phyloP scores from a whole-genome alignment of 1,139 yeast species.

The Fermentozyma sake region DNA sequence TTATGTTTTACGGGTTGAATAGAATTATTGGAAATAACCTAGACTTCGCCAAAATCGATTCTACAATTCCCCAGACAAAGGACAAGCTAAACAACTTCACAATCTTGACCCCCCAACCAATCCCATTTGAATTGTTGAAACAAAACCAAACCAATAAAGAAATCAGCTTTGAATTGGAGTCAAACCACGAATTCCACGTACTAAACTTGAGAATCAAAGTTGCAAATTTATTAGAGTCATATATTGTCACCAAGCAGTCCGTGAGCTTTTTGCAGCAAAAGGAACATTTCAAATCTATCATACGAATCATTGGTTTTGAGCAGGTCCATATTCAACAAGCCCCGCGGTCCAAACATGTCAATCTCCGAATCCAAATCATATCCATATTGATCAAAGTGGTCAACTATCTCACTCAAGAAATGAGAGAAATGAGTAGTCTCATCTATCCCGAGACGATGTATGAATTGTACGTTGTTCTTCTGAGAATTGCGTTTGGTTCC shows the following conservation, averaged over 20 bases:
- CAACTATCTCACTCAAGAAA: constrained; percentile 30
- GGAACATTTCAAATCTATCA: constrained; percentile 39
- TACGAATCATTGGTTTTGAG: constrained; percentile 47
- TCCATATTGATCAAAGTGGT: constrained; percentile 31
- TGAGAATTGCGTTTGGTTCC: constrained; percentile 55
- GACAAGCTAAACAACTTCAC: constrained; percentile 22
- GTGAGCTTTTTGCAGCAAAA: constrained; percentile 30
- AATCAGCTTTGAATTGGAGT: constrained; percentile 15
- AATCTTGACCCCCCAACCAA: constrained; percentile 31
- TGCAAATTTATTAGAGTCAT: constrained; percentile 41
- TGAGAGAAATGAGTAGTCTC: constrained; percentile 24
- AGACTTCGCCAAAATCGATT: constrained; percentile 31
- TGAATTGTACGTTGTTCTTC: constrained; percentile 48
- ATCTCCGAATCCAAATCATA: constrained; percentile 40
- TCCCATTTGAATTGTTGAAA: constrained; percentile 12
- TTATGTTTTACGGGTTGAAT: constrained; percentile 50
- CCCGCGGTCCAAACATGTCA: constrained; percentile 44
- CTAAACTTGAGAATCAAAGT: constrained; percentile 38
- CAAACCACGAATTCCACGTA: constrained; percentile 42
- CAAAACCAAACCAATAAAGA: constrained; percentile 5
- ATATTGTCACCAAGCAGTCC: constrained; percentile 28
- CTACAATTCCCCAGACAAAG: constrained; percentile 25
- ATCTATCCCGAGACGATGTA: constrained; percentile 41
- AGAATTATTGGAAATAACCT: constrained; percentile 49
- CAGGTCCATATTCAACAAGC: constrained; percentile 44